Percentiles rank a stretch among this genome's conserved stretches.
These are phyloP conservation scores for Ganoderma sp. DNA, from an alignment of 1,284 basidiomycete genomes.

Conservation along the genomic window DNA sequence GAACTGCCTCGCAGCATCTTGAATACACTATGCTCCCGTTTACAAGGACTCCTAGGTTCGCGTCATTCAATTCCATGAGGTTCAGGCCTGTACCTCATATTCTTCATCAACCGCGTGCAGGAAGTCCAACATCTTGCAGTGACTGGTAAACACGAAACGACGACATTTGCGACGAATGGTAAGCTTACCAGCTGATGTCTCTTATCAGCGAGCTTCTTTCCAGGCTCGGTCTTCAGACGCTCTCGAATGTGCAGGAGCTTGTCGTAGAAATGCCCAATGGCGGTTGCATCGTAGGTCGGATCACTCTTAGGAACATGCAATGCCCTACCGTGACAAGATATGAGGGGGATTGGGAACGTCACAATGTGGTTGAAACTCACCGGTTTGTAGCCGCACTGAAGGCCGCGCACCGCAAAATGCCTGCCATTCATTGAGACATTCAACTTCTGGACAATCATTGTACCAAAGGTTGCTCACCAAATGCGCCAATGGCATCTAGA, in stretches of 20 bases:
- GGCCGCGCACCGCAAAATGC: slow-evolving; percentile 86
- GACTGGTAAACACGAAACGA: neutral
- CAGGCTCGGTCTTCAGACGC: slow-evolving; percentile 78
- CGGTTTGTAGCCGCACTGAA: slow-evolving; percentile 73
- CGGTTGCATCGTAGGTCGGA: slow-evolving; percentile 55
- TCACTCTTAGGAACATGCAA: slow-evolving; percentile 67
- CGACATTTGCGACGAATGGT: neutral
- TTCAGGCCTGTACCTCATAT: slow-evolving; percentile 26
- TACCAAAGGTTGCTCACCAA: slow-evolving; percentile 58
- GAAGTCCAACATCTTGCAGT: slow-evolving; percentile 41
- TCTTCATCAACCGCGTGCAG: slow-evolving; percentile 40
- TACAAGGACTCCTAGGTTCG: neutral
- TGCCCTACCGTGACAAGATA: slow-evolving; percentile 48
- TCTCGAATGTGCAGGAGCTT: slow-evolving; percentile 81
- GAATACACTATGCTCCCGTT: neutral
- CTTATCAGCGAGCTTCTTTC: slow-evolving; percentile 71
- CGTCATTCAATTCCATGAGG: neutral
- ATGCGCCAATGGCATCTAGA: slow-evolving; percentile 90
- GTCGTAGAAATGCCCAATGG: slow-evolving; percentile 87
- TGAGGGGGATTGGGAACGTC: neutral
- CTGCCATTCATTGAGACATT: slow-evolving; percentile 48
- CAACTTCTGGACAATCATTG: slow-evolving; percentile 35
- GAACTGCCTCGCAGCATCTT: neutral
- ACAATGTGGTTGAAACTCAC: slow-evolving; percentile 43
- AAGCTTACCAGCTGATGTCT: slow-evolving; percentile 72